These are phyloP conservation scores for Kwoniella botswanensis DNA, from an alignment of 768 basidiomycete genomes.

Conservation along the genomic window DNA sequence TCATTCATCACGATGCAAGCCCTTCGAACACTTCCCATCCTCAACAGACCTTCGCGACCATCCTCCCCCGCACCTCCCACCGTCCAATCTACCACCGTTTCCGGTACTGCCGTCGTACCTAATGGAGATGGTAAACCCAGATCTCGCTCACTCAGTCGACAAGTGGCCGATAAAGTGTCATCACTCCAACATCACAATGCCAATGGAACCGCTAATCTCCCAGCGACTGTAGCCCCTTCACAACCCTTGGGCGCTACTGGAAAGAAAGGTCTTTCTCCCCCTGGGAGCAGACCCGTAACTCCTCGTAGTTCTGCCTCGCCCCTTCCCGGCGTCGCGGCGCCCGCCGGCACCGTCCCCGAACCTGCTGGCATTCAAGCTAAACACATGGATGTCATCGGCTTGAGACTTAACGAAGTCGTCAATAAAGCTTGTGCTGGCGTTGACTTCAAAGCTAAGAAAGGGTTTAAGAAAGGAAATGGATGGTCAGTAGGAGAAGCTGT, in stretches of 20 bases:
- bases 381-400: slow-evolving; percentile 56
- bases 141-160: slow-evolving; percentile 45
- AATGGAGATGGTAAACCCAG: slow-evolving; percentile 35
- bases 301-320: slow-evolving; percentile 34
- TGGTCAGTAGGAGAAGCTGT: slow-evolving; percentile 56
- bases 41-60: slow-evolving; percentile 56
- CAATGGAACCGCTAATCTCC: slow-evolving; percentile 23
- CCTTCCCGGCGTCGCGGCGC: slow-evolving; percentile 24
- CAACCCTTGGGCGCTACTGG: slow-evolving; percentile 22
- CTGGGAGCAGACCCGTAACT: slow-evolving; percentile 45
- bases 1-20: slow-evolving; percentile 49
- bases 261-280: slow-evolving; percentile 40
- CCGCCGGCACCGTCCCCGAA: slow-evolving; percentile 19
- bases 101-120: slow-evolving; percentile 26
- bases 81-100: slow-evolving; percentile 36
- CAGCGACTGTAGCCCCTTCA: slow-evolving; percentile 24
- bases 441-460: slow-evolving; percentile 53
- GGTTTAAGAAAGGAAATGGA: slow-evolving; percentile 50
- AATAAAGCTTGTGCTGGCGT: slow-evolving; percentile 55
- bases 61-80: slow-evolving; percentile 54
- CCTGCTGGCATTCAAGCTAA: slow-evolving; percentile 41
- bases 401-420: slow-evolving; percentile 55
- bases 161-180: slow-evolving; percentile 45
- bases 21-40: slow-evolving; percentile 55
- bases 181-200: slow-evolving; percentile 31